A percentile compares a stretch with the other conserved stretches of the same genome.
Evolutionary conservation across 2,329 filamentous ascomycete genomes (phyloP).

Genomic region (Cercospora nicotianae): DNA sequence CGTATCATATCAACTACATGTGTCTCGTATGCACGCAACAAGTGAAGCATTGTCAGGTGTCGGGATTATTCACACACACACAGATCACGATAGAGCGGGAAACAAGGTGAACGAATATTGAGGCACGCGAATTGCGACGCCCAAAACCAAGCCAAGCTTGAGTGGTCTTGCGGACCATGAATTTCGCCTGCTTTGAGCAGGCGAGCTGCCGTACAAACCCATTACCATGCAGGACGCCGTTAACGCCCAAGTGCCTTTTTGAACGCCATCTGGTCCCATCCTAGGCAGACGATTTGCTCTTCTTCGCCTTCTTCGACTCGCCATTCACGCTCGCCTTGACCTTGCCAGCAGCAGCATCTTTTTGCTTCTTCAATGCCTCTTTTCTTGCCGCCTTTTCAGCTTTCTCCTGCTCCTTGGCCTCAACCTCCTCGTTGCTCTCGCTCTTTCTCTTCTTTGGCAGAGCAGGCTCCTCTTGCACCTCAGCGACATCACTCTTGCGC

Average conservation of each 20-base stretch:
- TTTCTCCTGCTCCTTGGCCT: slow-evolving; percentile 24
- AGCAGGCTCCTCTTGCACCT: slow-evolving; percentile 24
- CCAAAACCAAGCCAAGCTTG: slow-evolving; percentile 17
- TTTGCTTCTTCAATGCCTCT: slow-evolving; percentile 33
- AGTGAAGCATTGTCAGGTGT: no score
- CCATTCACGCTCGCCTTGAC: slow-evolving; percentile 12
- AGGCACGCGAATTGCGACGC: slow-evolving; percentile 14
- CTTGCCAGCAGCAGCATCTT: slow-evolving; percentile 26
- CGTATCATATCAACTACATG: no score
- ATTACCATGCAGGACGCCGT: neutral
- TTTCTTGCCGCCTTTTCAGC: slow-evolving; percentile 33
- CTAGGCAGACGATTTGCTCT: slow-evolving; percentile 14
- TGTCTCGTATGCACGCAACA: no score
- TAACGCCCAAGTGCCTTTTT: neutral
- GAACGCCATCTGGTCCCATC: neutral
- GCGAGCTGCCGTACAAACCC: slow-evolving; percentile 4
- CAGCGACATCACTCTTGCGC: slow-evolving; percentile 23
- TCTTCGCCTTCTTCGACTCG: slow-evolving; percentile 20
- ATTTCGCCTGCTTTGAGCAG: neutral
- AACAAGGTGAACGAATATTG: neutral
- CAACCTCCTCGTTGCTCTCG: slow-evolving; percentile 26
- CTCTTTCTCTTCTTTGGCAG: slow-evolving; percentile 36
- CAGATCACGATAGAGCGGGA: neutral
- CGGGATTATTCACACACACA: no score
- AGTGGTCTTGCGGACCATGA: slow-evolving; percentile 14